These are phyloP conservation scores for Turnera subulata DNA, from an alignment of 345 rosid genomes.

Conservation along the genomic window DNA sequence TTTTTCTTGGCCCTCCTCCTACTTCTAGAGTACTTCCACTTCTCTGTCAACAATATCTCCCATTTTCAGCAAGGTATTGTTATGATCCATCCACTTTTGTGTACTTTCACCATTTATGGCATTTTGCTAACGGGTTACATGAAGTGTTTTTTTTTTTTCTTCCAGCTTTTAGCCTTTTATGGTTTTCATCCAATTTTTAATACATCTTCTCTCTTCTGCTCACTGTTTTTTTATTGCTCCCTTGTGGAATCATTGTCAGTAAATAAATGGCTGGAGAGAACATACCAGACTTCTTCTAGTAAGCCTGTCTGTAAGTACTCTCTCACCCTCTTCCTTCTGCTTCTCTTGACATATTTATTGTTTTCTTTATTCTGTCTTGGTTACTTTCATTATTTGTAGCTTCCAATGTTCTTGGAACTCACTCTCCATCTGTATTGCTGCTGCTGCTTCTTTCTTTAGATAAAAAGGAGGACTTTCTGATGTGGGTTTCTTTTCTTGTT, in stretches of 20 bases:
- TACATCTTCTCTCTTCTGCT: neutral
- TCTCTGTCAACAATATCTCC: constrained; percentile 9
- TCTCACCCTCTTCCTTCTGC: constrained; percentile 16
- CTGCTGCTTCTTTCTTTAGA: neutral
- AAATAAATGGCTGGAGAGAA: constrained; percentile 36
- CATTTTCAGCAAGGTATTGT: no score
- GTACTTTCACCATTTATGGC: constrained; percentile 11
- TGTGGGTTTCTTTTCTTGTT: constrained; percentile 9
- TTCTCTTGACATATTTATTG: constrained; percentile 13
- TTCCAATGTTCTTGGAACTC: constrained; percentile 34
- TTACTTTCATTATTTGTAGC: constrained; percentile 24
- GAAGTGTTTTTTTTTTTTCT: constrained; percentile 5
- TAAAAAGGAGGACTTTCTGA: constrained; percentile 1
- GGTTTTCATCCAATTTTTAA: no score
- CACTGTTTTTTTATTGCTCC: constrained; percentile 17
- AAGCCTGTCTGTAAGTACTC: constrained; percentile 28
- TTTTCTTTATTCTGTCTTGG: constrained; percentile 23
- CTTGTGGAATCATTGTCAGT: constrained; percentile 43
- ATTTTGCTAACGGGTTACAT: constrained; percentile 20
- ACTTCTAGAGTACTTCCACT: neutral
- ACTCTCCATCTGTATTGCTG: neutral
- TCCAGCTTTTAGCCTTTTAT: no score
- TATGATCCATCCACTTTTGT: constrained; percentile 25
- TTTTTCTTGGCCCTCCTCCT: constrained; percentile 10
- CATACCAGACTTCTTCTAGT: constrained; percentile 21